Evolutionary conservation across 306 rosid genomes (phyloP), one percentile per base, ranked within the genome.

Genomic region (Cotoneaster glaucophyllus): DNA sequence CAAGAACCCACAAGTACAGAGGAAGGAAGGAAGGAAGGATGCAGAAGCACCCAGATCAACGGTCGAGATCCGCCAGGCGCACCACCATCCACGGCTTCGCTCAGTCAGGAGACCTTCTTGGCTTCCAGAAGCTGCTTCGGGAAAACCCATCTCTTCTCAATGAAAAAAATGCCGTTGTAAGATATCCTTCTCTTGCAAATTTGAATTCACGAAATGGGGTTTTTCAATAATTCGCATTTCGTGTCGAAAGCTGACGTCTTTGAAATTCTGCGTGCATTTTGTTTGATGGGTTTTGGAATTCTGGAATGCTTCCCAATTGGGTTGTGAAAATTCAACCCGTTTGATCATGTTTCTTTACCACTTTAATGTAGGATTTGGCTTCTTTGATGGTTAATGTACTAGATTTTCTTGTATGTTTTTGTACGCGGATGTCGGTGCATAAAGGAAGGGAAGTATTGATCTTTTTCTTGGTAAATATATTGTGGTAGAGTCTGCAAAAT

Each of bases 81-180:
- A 74, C 84, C 79, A 89, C 99, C 84, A 88, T 95, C 61, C 99
- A 95, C 71, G 84, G 77, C 56, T 84, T 32, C 70, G 97, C 98
- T n/a, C 90, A 79, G 28, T 88, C 89, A 29, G 99, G 98, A 0
- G 93, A 92, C 67, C 84, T 90, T 56, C n/a, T 68, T 52, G 93
- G 88, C 18, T 79, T 95, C 43, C 98, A 92, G 84, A 87, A 80
- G 80, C 75, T 95, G 64, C 97, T 95, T 65, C 90, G 93, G 2
- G 91, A 83, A 2, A 84, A 87, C 80, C 98, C 97, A 3, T 80
- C 88, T 77, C 92, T 92, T 77, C 92, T 95, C 80, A 89, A 95
- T 37, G 93, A 89, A 29, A 84, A 80, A 77, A 95, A 92, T 80
- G 91, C 95, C 63, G 85, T 91, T 48, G 98, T 93, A 88, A 82